phyloP scores from a whole-genome alignment of 179 eudicot species.

The Drosera spatulata region DNA sequence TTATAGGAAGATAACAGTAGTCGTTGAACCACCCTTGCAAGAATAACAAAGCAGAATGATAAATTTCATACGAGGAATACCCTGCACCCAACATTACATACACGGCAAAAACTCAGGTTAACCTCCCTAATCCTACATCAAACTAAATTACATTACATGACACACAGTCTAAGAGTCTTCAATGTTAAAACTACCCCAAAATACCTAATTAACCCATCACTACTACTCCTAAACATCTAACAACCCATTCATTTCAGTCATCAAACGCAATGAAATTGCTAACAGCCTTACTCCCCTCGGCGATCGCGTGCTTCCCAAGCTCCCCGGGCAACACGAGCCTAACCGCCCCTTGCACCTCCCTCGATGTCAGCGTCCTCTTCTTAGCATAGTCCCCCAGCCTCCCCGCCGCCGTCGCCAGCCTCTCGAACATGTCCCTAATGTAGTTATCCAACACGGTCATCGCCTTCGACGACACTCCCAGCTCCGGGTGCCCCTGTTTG shows the following conservation, averaged over 20 bases:
- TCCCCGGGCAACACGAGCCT: constrained; percentile 72
- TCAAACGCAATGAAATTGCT: constrained; percentile 20
- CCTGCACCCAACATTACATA: too few relatives aligned
- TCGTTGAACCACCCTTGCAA: too few relatives aligned
- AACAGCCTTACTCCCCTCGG: constrained; percentile 78
- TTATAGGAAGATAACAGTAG: too few relatives aligned
- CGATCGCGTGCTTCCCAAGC: constrained; percentile 65
- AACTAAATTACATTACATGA: too few relatives aligned
- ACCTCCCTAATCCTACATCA: too few relatives aligned
- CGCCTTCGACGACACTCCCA: constrained; percentile 58
- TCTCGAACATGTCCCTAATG: constrained; percentile 76
- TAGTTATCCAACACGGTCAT: constrained; percentile 62
- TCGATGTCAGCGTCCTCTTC: constrained; percentile 41
- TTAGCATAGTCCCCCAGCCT: constrained; percentile 15
- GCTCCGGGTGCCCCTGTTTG: constrained; percentile 80
- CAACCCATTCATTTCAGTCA: background rate
- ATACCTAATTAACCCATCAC: too few relatives aligned
- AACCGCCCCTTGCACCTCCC: constrained; percentile 80
- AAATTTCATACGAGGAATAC: too few relatives aligned
- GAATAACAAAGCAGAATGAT: too few relatives aligned
- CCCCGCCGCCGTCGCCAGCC: constrained; percentile 49
- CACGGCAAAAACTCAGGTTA: too few relatives aligned
- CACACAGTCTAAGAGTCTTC: too few relatives aligned
- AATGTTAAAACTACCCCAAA: too few relatives aligned
- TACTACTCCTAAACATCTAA: too few relatives aligned